Evolutionary conservation across 2,329 filamentous ascomycete species (phyloP).

Genomic region (Hansfordia pulvinata): DNA sequence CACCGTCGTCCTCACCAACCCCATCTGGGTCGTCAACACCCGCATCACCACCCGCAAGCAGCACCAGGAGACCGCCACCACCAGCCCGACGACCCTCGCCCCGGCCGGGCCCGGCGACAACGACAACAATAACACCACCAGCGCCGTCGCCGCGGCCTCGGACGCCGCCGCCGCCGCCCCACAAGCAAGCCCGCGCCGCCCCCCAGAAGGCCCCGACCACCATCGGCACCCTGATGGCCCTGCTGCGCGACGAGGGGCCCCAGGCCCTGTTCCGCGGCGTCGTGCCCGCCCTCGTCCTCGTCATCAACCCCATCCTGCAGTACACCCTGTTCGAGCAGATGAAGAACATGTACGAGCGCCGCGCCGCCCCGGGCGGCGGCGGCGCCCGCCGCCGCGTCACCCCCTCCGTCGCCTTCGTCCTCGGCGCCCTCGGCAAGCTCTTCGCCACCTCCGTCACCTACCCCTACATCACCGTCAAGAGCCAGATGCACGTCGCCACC

Average conservation of each 20-base stretch:
- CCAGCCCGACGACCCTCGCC: background rate
- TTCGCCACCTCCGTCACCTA: constrained; percentile 91
- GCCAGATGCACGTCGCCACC: constrained; percentile 85
- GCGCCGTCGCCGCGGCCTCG: no score
- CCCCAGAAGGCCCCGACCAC: constrained; percentile 50
- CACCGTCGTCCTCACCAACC: constrained; percentile 92
- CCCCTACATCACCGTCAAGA: constrained; percentile 98
- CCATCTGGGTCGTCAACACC: constrained; percentile 98
- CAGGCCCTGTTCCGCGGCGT: constrained; percentile 83
- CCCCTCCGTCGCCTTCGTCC: constrained; percentile 74
- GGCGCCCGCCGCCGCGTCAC: constrained; percentile 53
- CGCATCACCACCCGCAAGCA: constrained; percentile 86
- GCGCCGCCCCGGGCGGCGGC: no score
- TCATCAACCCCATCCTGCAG: constrained; percentile 96
- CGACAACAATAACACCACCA: no score
- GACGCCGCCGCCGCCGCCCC: constrained; percentile 23
- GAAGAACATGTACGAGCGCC: constrained; percentile 77
- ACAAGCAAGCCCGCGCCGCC: constrained; percentile 23
- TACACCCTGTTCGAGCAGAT: constrained; percentile 98
- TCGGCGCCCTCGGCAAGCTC: constrained; percentile 88
- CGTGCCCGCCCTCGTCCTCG: constrained; percentile 74
- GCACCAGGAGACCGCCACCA: constrained; percentile 5
- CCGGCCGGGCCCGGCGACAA: no score
- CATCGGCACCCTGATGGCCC: constrained; percentile 63
- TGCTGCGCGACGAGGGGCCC: constrained; percentile 75